phyloP scores from a whole-genome alignment of 371 early-diverging fungal genomes.

The Parasitella parasitica region DNA sequence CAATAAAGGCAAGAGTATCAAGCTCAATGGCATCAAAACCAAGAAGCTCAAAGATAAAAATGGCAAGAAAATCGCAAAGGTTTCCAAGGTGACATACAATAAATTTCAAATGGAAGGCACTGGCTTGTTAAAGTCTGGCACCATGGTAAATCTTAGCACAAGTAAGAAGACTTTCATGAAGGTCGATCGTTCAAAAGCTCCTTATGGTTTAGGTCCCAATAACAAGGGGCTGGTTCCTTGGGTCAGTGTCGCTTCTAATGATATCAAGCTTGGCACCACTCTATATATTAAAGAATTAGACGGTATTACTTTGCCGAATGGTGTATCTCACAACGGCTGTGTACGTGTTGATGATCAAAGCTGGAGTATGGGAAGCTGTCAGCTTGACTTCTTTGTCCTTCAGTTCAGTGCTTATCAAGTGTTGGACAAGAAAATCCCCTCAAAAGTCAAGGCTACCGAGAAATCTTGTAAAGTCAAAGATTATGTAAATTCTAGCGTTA shows the following conservation, averaged over 20 bases:
- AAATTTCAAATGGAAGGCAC: conserved; percentile 39
- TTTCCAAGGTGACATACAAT: conserved; percentile 19
- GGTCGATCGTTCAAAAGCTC: conserved; percentile 9
- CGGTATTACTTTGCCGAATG: conserved; percentile 42
- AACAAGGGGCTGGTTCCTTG: conserved; percentile 38
- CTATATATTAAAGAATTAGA: conserved; percentile 40
- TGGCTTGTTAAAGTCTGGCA: conserved; percentile 19
- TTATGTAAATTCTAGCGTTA: conserved; percentile 14
- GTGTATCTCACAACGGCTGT: conserved; percentile 49
- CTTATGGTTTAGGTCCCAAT: conserved; percentile 20
- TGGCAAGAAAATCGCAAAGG: conserved; percentile 19
- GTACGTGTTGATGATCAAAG: conserved; percentile 48
- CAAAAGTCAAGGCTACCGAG: conserved; percentile 5
- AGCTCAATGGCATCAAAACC: conserved; percentile 12
- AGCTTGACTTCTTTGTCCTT: conserved; percentile 47
- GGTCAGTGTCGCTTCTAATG: conserved; percentile 43
- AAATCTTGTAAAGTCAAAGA: conserved; percentile 7
- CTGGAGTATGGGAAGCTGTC: conserved; percentile 44
- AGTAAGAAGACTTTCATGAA: conserved; percentile 11
- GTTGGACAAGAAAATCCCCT: conserved; percentile 9
- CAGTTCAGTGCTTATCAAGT: conserved; percentile 10
- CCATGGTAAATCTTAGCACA: conserved; percentile 26
- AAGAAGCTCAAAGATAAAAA: conserved; percentile 9
- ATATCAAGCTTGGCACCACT: conserved; percentile 45
- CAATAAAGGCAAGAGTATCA: conserved; percentile 21